phyloP scores from a whole-genome alignment of 2,329 filamentous ascomycete genomes.

The Raffaelea arxii region DNA sequence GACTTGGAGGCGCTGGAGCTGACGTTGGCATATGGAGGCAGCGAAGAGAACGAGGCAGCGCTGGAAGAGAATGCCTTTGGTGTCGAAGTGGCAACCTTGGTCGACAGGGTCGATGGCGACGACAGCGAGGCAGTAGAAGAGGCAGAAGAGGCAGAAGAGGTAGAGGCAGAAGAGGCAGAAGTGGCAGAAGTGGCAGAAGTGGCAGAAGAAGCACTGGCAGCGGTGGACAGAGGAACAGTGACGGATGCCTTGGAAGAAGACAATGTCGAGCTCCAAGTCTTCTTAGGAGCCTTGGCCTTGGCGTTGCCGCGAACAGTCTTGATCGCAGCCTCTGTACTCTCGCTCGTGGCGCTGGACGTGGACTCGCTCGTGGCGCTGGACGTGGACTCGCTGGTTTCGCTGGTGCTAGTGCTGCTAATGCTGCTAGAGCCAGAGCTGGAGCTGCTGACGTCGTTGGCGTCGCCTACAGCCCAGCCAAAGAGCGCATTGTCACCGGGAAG shows the following conservation, averaged over 20 bases:
- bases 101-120: too few species aligned
- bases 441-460: conserved; percentile 25
- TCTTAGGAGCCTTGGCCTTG: not conserved
- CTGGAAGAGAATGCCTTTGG: not conserved
- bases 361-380: not conserved
- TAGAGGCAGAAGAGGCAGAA: not conserved
- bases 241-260: not conserved
- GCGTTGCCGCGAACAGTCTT: not conserved
- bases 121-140: too few species aligned
- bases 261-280: not conserved
- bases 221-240: not conserved
- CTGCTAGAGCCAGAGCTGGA: not conserved
- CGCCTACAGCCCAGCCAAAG: conserved; percentile 39
- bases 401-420: not conserved
- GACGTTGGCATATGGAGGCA: not conserved
- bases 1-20: too few species aligned
- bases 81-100: too few species aligned
- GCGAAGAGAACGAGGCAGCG: not conserved
- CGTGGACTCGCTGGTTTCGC: not conserved
- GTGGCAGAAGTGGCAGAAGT: not conserved
- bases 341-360: not conserved
- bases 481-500: conserved; percentile 49
- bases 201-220: not conserved
- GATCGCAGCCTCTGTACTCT: too few species aligned
- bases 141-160: not conserved